Percentiles rank a stretch among this genome's conserved stretches.
Conservation (phyloP, 169 alveolate genomes). For the Perkinsus chesapeaki region DNA sequence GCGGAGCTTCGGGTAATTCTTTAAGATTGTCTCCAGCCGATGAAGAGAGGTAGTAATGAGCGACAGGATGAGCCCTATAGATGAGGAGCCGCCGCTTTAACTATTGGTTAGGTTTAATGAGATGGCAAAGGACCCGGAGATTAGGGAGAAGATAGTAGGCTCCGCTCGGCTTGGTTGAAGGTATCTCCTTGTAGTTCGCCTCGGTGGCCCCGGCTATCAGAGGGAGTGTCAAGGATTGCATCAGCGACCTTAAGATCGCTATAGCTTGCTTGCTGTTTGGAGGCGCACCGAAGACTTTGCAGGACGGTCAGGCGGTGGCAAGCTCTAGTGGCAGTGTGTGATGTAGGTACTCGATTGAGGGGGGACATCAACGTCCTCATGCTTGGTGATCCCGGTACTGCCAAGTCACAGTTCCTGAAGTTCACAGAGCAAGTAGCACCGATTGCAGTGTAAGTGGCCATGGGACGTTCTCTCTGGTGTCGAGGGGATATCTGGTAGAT, state of each 20-base stretch:
- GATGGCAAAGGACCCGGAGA: slow-evolving; percentile 60
- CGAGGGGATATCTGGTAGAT: background rate
- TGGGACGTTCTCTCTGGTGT: background rate
- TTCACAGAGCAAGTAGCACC: slow-evolving; percentile 96
- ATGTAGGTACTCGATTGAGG: slow-evolving; percentile 23
- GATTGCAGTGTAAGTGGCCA: slow-evolving; percentile 80
- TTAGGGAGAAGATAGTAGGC: slow-evolving; percentile 62
- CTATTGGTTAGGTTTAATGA: background rate
- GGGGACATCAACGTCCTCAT: slow-evolving; percentile 86
- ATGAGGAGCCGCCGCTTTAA: background rate
- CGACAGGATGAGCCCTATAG: too few species aligned
- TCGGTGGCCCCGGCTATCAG: slow-evolving; percentile 95
- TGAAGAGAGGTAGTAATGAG: background rate
- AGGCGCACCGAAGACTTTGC: slow-evolving; percentile 91
- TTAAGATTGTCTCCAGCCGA: background rate
- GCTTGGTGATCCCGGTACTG: slow-evolving; percentile 93
- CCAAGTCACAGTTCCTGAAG: slow-evolving; percentile 87
- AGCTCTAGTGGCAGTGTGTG: slow-evolving; percentile 28
- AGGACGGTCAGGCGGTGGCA: slow-evolving; percentile 91
- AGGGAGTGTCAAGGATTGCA: slow-evolving; percentile 58
- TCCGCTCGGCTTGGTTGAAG: slow-evolving; percentile 42
- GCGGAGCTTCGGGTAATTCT: background rate
- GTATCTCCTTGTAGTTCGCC: background rate
- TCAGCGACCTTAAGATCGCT: slow-evolving; percentile 93
- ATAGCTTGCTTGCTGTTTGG: slow-evolving; percentile 97